Evolutionary conservation across 805 yeast species (phyloP).

Genomic region (Myxozyma vanderwaltii): DNA sequence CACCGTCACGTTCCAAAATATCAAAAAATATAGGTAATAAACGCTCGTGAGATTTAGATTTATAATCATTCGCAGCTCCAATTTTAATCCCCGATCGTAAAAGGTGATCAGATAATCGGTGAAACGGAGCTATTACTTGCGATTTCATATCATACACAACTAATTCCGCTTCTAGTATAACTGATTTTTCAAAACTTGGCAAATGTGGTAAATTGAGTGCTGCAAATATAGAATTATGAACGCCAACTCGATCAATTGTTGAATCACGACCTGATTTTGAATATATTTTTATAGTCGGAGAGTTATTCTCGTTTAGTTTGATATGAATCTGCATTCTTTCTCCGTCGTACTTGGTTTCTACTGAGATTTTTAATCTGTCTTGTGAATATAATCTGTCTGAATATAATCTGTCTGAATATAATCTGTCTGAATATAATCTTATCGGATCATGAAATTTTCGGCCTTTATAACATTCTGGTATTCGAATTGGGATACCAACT

Average conservation of each 20-base stretch:
- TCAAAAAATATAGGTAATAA: constrained; percentile 26
- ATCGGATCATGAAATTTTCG: neutral
- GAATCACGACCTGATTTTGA: constrained; percentile 30
- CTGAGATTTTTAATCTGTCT: neutral
- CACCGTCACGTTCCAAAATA: constrained; percentile 13
- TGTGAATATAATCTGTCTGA: no score
- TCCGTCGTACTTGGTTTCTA: constrained; percentile 29
- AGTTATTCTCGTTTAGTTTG: neutral
- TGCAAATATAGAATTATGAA: constrained; percentile 5
- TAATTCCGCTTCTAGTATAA: constrained; percentile 25
- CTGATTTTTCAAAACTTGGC: neutral
- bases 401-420: no score
- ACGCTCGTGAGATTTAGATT: constrained; percentile 3
- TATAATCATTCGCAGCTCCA: constrained; percentile 3
- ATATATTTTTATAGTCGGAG: constrained; percentile 7
- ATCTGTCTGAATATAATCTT: no score
- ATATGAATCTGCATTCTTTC: constrained; percentile 30
- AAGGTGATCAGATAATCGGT: constrained; percentile 22
- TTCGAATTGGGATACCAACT: constrained; percentile 15
- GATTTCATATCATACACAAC: constrained; percentile 19
- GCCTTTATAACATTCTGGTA: constrained; percentile 21
- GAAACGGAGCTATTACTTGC: constrained; percentile 16
- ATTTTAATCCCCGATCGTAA: constrained; percentile 10
- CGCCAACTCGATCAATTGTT: constrained; percentile 17
- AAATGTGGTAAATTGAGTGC: neutral